A percentile compares a stretch with the other conserved stretches of the same genome.
phyloP scores from a whole-genome alignment of 1,284 basidiomycete genomes.

The Agaricales sp. region DNA sequence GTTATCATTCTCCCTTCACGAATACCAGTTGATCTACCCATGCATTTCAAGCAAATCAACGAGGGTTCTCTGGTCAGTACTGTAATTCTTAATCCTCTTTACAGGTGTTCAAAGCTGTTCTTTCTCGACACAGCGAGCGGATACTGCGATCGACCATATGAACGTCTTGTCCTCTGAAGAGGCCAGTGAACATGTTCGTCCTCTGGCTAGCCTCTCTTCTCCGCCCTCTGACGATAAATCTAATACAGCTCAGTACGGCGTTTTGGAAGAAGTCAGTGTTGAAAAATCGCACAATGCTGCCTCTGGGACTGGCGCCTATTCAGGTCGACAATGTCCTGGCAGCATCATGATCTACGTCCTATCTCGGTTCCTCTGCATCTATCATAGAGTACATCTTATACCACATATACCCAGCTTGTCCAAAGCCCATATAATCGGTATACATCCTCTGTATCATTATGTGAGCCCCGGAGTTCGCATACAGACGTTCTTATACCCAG shows the following conservation, averaged over 20 bases:
- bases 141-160: constrained; percentile 62
- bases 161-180: constrained; percentile 53
- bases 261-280: background rate
- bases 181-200: constrained; percentile 47
- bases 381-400: constrained; percentile 15
- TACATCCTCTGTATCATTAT: no score
- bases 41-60: constrained; percentile 58
- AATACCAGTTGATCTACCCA: constrained; percentile 55
- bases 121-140: constrained; percentile 39
- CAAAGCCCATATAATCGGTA: background rate
- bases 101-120: no score
- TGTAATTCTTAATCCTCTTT: no score
- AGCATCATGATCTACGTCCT: no score
- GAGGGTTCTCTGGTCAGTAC: constrained; percentile 44
- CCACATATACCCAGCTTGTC: constrained; percentile 20
- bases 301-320: constrained; percentile 22
- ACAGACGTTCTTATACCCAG: no score
- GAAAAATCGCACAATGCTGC: background rate
- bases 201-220: background rate
- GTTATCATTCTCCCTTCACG: constrained; percentile 60
- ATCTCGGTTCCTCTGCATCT: no score
- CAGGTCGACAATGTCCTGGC: constrained; percentile 32
- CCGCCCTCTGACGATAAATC: background rate
- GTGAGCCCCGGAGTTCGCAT: no score
- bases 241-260: background rate